These are phyloP conservation scores for Cucurbita moschata DNA, from an alignment of 306 rosid species.

Conservation along the genomic window DNA sequence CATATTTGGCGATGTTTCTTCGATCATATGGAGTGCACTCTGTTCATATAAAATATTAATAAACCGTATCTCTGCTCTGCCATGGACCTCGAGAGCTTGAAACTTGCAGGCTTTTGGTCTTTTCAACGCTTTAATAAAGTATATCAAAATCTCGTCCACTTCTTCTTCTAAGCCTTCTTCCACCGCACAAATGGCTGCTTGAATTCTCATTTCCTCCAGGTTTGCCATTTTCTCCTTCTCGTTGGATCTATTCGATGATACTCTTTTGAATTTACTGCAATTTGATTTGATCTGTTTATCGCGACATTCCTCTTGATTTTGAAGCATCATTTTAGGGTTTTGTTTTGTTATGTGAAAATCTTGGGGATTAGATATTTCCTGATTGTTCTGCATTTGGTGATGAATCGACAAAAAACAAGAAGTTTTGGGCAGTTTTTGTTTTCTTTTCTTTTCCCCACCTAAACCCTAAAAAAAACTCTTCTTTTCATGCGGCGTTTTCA, in stretches of 20 bases:
- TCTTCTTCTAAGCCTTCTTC: constrained; percentile 6
- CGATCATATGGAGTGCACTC: background rate
- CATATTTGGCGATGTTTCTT: background rate
- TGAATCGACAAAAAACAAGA: constrained; percentile 10
- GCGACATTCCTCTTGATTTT: background rate
- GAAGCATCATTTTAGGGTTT: background rate
- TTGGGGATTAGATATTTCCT: background rate
- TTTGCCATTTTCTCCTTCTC: background rate
- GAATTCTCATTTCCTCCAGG: background rate
- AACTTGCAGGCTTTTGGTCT: constrained; percentile 30
- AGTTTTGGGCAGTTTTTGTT: background rate
- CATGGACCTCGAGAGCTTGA: constrained; percentile 27
- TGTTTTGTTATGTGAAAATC: background rate
- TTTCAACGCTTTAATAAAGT: constrained; percentile 15
- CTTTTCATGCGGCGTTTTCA: constrained; percentile 7
- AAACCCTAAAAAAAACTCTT: background rate
- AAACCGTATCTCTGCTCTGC: constrained; percentile 8
- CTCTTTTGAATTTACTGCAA: background rate
- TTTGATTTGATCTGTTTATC: background rate
- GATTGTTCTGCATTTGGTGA: background rate
- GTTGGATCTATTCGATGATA: background rate
- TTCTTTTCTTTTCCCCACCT: background rate
- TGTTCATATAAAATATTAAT: background rate
- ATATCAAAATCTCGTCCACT: constrained; percentile 18
- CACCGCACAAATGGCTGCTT: background rate